These are phyloP conservation scores for Pilaira anomala DNA, from an alignment of 192 early-diverging fungal genomes.

Conservation along the genomic window DNA sequence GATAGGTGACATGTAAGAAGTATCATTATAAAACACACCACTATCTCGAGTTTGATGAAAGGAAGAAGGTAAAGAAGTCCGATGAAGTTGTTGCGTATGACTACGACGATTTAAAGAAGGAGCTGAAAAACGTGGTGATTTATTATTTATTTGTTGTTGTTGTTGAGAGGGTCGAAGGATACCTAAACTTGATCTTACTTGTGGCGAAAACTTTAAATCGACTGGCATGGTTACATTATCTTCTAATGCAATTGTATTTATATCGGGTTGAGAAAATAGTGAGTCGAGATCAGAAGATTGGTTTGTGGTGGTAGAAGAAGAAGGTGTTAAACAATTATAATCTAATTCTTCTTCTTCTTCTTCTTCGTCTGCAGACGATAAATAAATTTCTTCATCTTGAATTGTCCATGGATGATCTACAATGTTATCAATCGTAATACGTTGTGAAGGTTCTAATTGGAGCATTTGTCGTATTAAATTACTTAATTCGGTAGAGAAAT, in stretches of 20 bases:
- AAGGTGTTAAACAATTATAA: slow-evolving; percentile 14
- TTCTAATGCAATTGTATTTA: not conserved
- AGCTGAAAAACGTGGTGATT: slow-evolving; percentile 23
- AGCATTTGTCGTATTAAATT: slow-evolving; percentile 67
- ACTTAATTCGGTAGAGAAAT: slow-evolving; percentile 53
- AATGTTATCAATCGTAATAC: slow-evolving; percentile 63
- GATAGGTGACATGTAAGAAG: slow-evolving; percentile 32
- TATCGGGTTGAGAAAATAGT: slow-evolving; percentile 13
- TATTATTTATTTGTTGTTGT: slow-evolving; percentile 6
- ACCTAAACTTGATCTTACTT: slow-evolving; percentile 21
- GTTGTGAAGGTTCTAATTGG: slow-evolving; percentile 60
- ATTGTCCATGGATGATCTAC: slow-evolving; percentile 63
- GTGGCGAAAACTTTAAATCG: slow-evolving; percentile 19
- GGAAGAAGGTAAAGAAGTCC: slow-evolving; percentile 33
- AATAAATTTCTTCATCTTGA: slow-evolving; percentile 9
- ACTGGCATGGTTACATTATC: not conserved
- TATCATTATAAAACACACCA: slow-evolving; percentile 22
- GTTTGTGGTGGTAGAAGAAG: slow-evolving; percentile 15
- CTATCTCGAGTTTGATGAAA: slow-evolving; percentile 26
- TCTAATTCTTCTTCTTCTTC: slow-evolving; percentile 33
- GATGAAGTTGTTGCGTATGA: slow-evolving; percentile 16
- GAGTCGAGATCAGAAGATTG: slow-evolving; percentile 20
- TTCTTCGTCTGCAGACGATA: slow-evolving; percentile 23
- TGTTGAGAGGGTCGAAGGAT: not conserved
- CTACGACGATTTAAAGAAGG: slow-evolving; percentile 18